Evolutionary conservation across 129 eudicot species (phyloP).

Genomic region (carrot (Daucus carota)): DNA sequence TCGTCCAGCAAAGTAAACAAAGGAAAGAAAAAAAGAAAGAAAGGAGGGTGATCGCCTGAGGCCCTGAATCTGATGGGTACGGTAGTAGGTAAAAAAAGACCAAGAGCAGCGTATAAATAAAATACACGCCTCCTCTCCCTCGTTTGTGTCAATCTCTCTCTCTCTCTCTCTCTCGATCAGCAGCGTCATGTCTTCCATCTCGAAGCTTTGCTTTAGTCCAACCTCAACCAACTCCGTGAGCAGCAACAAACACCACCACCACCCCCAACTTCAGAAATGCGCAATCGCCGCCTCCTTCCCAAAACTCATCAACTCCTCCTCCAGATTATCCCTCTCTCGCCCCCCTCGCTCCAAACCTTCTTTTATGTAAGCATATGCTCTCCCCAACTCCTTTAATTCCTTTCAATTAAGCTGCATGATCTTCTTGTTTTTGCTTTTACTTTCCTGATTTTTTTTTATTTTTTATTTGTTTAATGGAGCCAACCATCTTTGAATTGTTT

Average conservation of each 20-base stretch:
- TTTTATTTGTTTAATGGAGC: too few species aligned
- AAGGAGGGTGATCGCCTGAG: too few species aligned
- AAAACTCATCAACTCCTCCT: neutral
- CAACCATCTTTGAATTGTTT: neutral
- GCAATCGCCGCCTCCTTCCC: constrained; percentile 3
- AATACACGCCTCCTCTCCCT: neutral
- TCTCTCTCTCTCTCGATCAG: neutral
- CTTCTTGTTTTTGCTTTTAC: too few species aligned
- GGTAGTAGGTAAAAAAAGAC: neutral
- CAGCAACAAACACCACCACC: neutral
- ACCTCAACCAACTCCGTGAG: constrained; percentile 28
- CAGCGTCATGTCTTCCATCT: constrained; percentile 28
- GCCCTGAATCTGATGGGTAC: too few species aligned
- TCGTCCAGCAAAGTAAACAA: too few species aligned
- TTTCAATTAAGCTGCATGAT: too few species aligned
- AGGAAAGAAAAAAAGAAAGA: too few species aligned
- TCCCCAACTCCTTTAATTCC: too few species aligned
- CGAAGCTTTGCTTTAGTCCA: constrained; percentile 38
- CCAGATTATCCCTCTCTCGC: neutral
- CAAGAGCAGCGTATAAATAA: neutral
- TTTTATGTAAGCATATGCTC: neutral
- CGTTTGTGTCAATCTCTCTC: neutral
- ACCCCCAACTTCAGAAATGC: neutral
- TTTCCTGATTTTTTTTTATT: neutral
- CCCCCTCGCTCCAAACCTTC: neutral